A percentile compares a stretch with the other conserved stretches of the same genome.
Evolutionary conservation across 2,329 filamentous ascomycete genomes (phyloP).

Genomic region (Hirsutella thompsonii): DNA sequence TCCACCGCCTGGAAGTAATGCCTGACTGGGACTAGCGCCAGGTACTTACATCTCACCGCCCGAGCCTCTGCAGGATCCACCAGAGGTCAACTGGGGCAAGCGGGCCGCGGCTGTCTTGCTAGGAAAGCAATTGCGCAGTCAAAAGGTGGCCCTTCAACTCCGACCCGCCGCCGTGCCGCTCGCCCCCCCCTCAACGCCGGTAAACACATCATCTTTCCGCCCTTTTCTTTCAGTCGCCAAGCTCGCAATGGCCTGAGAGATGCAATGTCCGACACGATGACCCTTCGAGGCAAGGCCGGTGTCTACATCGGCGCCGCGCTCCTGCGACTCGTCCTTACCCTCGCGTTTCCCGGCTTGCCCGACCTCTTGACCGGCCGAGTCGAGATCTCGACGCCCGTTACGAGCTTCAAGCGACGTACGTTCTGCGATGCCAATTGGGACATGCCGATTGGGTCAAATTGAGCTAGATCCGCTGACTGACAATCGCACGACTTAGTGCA

Average conservation of each 20-base stretch:
- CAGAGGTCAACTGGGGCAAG: neutral
- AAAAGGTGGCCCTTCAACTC: too few species aligned
- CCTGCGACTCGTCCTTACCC: constrained; percentile 68
- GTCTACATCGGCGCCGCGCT: constrained; percentile 67
- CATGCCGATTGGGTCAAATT: too few species aligned
- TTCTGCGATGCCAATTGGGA: neutral
- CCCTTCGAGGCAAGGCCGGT: constrained; percentile 27
- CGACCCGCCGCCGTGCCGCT: constrained; percentile 6
- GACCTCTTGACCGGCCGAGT: constrained; percentile 80
- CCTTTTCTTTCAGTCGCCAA: neutral
- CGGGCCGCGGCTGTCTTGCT: neutral
- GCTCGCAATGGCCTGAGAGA: constrained; percentile 11
- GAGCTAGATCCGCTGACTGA: neutral
- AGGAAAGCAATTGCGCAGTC: constrained; percentile 5
- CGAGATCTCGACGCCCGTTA: constrained; percentile 93
- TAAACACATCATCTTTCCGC: neutral
- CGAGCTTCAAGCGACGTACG: constrained; percentile 93
- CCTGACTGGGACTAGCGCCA: constrained; percentile 6
- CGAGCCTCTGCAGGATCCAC: neutral
- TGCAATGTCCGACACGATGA: constrained; percentile 26
- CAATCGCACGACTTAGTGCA: constrained; percentile 49
- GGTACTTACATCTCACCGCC: constrained; percentile 12
- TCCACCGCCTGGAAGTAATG: constrained; percentile 13
- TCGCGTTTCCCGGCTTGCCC: constrained; percentile 70
- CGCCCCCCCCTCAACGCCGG: neutral